Percentiles rank a stretch among this genome's conserved stretches.
Conservation (phyloP, 176 grass and related monocot genomes). For the Oryza glaberrima region DNA sequence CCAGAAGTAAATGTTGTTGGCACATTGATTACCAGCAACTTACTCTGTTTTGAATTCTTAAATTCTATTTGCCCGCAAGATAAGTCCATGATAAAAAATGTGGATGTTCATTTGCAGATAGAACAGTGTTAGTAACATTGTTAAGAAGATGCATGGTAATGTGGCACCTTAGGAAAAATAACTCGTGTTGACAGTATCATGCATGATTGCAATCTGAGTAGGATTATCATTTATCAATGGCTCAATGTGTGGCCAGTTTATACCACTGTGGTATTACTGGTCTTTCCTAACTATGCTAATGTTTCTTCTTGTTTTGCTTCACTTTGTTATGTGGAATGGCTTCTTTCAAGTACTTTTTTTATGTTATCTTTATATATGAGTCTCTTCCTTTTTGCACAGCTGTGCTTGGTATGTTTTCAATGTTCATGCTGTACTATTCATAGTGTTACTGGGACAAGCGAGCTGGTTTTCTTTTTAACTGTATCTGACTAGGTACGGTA, state of each 20-base stretch:
- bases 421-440: not conserved
- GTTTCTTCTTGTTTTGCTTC: conserved; percentile 18
- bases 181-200: not conserved
- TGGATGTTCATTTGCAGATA: not conserved
- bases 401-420: not conserved
- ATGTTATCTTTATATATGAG: not conserved
- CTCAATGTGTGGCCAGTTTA: not conserved
- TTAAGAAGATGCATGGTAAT: not conserved
- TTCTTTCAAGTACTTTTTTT: not conserved
- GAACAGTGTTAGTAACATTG: conserved; percentile 18
- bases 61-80: not conserved
- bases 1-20: not conserved
- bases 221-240: conserved; percentile 8
- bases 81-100: conserved; percentile 1
- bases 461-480: no score
- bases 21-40: not conserved
- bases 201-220: not conserved
- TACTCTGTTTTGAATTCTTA: conserved; percentile 4
- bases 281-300: not conserved
- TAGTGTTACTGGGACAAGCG: no score
- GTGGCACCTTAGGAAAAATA: conserved; percentile 17
- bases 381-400: conserved; percentile 1
- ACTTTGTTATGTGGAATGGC: not conserved
- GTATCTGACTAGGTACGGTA: no score
- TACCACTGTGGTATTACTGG: not conserved